These are phyloP conservation scores for Elsinoe necatrix DNA, from an alignment of 2,329 filamentous ascomycete genomes.

Conservation along the genomic window DNA sequence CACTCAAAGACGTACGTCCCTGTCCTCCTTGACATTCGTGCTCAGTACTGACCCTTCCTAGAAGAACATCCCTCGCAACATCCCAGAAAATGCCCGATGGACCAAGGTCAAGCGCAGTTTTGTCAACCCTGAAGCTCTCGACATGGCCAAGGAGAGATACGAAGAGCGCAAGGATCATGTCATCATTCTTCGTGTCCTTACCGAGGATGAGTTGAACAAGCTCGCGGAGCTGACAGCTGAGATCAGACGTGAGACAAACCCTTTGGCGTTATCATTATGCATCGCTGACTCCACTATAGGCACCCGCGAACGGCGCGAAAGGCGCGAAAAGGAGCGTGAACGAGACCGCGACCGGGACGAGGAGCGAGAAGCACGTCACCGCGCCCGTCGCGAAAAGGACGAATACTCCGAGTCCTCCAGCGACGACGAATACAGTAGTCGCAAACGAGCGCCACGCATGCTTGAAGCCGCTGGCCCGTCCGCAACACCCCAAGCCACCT, in stretches of 20 bases:
- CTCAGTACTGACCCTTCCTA: background rate
- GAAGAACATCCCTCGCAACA: slow-evolving; percentile 24
- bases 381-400: slow-evolving; percentile 24
- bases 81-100: slow-evolving; percentile 67
- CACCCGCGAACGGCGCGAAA: slow-evolving; percentile 20
- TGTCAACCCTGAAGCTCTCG: slow-evolving; percentile 81
- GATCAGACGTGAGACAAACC: slow-evolving; percentile 53
- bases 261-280: too few relatives aligned
- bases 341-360: slow-evolving; percentile 24
- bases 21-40: background rate
- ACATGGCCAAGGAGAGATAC: slow-evolving; percentile 79
- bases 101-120: slow-evolving; percentile 84
- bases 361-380: slow-evolving; percentile 6
- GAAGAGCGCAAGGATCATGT: slow-evolving; percentile 91
- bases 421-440: slow-evolving; percentile 29
- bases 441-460: slow-evolving; percentile 25
- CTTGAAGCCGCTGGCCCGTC: slow-evolving; percentile 24
- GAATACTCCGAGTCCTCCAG: slow-evolving; percentile 26
- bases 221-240: slow-evolving; percentile 75
- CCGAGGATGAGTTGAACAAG: slow-evolving; percentile 79
- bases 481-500: background rate
- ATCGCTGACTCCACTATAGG: slow-evolving; percentile 22
- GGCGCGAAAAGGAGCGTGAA: slow-evolving; percentile 21
- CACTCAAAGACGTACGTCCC: slow-evolving; percentile 62
- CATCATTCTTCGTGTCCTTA: slow-evolving; percentile 80